Percentiles rank a stretch among this genome's conserved stretches.
These are phyloP conservation scores for Coemansia sp. DNA, from an alignment of 192 early-diverging fungal species.

Conservation along the genomic window DNA sequence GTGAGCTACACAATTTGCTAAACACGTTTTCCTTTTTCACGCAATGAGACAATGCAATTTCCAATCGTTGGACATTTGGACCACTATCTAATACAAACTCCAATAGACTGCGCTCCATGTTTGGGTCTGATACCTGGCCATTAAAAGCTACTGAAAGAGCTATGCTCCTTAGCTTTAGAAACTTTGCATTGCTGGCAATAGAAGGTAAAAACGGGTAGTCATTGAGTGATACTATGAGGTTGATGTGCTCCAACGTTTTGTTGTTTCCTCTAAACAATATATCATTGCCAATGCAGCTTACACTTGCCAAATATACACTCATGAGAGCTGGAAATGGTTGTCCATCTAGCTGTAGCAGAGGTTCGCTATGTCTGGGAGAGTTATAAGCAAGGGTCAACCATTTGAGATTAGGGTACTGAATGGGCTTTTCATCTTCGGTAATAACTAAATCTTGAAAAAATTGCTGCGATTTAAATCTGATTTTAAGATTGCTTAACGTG, in stretches of 20 bases:
- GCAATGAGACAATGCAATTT: background rate
- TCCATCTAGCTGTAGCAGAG: background rate
- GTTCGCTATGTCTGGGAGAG: background rate
- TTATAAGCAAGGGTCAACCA: background rate
- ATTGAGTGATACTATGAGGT: background rate
- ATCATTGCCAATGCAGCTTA: background rate
- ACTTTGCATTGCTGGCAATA: background rate
- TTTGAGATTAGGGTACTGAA: background rate
- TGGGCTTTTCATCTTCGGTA: background rate
- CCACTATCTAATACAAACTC: background rate
- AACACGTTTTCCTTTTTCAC: background rate
- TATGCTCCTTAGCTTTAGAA: background rate
- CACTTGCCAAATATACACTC: background rate
- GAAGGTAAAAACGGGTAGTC: background rate
- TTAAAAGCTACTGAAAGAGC: background rate
- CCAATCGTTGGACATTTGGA: background rate
- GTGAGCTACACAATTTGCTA: background rate
- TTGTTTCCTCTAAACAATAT: background rate
- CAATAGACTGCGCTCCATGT: background rate
- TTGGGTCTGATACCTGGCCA: background rate
- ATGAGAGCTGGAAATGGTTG: background rate
- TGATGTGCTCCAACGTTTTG: background rate
- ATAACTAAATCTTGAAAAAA: background rate
- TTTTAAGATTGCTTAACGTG: background rate
- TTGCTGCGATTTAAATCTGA: background rate